Percentiles rank a stretch among this genome's conserved stretches.
Evolutionary conservation across 2,329 filamentous ascomycete genomes (phyloP).

Genomic region (Ciborinia camelliae): DNA sequence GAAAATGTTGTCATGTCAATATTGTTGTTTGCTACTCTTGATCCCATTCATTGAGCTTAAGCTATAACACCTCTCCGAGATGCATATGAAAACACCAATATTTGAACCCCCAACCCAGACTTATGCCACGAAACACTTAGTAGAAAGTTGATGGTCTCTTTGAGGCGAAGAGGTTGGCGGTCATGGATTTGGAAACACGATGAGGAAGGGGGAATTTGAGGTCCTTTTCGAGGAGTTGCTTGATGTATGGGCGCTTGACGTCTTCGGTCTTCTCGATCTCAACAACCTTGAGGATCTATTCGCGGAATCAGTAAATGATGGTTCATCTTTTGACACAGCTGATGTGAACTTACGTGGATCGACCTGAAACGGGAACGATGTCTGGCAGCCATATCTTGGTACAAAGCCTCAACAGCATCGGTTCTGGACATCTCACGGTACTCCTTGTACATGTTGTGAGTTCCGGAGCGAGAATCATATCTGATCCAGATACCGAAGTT

Average conservation of each 20-base stretch:
- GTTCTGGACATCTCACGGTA: constrained; percentile 98
- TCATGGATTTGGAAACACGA: constrained; percentile 78
- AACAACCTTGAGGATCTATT: constrained; percentile 93
- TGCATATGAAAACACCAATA: constrained; percentile 35
- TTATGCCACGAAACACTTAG: constrained; percentile 44
- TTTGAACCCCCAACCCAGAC: constrained; percentile 32
- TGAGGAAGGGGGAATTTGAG: constrained; percentile 99
- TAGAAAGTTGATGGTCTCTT: constrained; percentile 96
- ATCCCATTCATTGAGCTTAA: constrained; percentile 36
- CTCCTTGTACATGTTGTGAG: constrained; percentile 99
- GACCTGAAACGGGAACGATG: constrained; percentile 97
- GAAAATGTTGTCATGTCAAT: constrained; percentile 16
- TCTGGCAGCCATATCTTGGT: constrained; percentile 99
- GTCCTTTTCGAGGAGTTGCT: constrained; percentile 92
- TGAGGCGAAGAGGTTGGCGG: constrained; percentile 89
- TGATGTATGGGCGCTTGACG: constrained; percentile 98
- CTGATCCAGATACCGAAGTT: constrained; percentile 99
- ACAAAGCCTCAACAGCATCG: constrained; percentile 93
- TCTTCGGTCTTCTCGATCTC: constrained; percentile 94
- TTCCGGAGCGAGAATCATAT: constrained; percentile 99
- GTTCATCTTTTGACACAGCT: neutral
- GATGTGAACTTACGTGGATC: constrained; percentile 76
- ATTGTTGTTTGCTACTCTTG: constrained; percentile 35
- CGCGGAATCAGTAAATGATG: constrained; percentile 18
- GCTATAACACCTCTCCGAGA: constrained; percentile 38